phyloP scores from a whole-genome alignment of 805 yeast genomes.

The Hanseniaspora osmophila region DNA sequence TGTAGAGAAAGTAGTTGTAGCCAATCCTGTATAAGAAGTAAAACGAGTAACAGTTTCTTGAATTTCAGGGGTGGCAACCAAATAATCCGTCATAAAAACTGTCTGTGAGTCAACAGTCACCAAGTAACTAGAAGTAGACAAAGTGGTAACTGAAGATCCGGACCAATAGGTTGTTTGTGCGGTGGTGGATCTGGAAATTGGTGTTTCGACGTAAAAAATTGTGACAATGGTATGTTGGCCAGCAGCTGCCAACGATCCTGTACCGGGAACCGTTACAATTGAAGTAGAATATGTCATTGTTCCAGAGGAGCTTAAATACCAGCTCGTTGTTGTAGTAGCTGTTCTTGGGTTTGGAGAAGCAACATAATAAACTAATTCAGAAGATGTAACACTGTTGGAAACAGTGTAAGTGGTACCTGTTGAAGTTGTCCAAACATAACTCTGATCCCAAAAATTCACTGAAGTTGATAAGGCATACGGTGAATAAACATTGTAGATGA shows the following conservation, averaged over 20 bases:
- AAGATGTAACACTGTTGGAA: neutral
- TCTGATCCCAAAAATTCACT: neutral
- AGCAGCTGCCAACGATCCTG: conserved; percentile 5
- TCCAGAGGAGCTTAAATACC: conserved; percentile 1
- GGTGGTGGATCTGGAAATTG: conserved; percentile 1
- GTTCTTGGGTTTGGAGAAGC: conserved; percentile 1
- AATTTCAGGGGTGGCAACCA: conserved; percentile 9
- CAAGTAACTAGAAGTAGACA: conserved; percentile 3
- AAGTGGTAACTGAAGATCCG: conserved; percentile 5
- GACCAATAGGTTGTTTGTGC: conserved; percentile 6
- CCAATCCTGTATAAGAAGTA: conserved; percentile 4
- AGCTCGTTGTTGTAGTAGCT: neutral
- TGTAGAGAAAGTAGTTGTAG: conserved; percentile 1
- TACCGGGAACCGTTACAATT: neutral
- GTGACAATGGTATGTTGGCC: conserved; percentile 9
- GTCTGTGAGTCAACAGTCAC: conserved; percentile 6
- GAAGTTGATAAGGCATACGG: conserved; percentile 4
- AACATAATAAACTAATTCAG: conserved; percentile 4
- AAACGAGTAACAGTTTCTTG: conserved; percentile 1
- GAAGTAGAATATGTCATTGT: conserved; percentile 1
- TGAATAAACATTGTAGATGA: conserved; percentile 3
- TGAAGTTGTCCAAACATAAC: neutral
- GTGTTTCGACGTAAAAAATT: conserved; percentile 9
- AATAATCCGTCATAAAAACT: conserved; percentile 7
- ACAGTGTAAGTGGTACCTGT: conserved; percentile 1